Percentiles rank a stretch among this genome's conserved stretches.
Evolutionary conservation across 2,329 filamentous ascomycete species (phyloP).

Genomic region (Colletotrichum aenigma): DNA sequence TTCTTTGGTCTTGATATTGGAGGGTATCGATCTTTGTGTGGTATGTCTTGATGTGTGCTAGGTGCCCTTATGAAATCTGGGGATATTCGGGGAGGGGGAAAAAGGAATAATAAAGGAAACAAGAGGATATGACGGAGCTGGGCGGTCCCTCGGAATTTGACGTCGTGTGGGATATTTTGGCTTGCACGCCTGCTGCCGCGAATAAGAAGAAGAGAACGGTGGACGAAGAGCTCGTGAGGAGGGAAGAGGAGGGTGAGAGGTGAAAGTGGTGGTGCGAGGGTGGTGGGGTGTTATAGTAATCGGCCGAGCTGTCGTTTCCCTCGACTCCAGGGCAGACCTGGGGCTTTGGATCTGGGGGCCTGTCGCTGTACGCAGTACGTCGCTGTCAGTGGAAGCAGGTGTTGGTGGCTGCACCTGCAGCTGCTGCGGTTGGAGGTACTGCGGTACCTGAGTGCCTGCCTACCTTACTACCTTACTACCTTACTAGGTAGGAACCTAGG

Average conservation of each 20-base stretch:
- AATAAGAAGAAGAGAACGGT: constrained; percentile 62
- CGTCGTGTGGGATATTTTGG: constrained; percentile 47
- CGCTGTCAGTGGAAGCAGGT: constrained; percentile 3
- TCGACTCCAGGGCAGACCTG: not conserved
- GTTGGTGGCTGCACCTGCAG: not conserved
- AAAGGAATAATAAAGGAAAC: constrained; percentile 48
- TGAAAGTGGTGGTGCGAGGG: constrained; percentile 46
- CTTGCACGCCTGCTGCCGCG: constrained; percentile 66
- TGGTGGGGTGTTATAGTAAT: constrained; percentile 54
- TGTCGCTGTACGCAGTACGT: constrained; percentile 4
- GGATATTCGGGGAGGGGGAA: constrained; percentile 24
- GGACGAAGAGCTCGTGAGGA: constrained; percentile 63
- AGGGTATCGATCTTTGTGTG: not conserved
- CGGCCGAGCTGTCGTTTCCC: not conserved
- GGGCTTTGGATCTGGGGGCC: not conserved
- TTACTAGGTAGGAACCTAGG: not conserved
- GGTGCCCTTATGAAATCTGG: not conserved
- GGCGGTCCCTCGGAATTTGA: constrained; percentile 53
- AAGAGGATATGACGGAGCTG: constrained; percentile 49
- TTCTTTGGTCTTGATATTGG: not conserved
- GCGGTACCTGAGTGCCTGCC: not conserved
- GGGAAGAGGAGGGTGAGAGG: constrained; percentile 50
- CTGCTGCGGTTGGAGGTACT: not conserved
- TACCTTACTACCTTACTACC: not conserved
- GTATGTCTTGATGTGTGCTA: not conserved